Percentiles rank a stretch among this genome's conserved stretches.
Conservation (phyloP, 2,329 filamentous ascomycete genomes). For the Colletotrichum gigasporum region DNA sequence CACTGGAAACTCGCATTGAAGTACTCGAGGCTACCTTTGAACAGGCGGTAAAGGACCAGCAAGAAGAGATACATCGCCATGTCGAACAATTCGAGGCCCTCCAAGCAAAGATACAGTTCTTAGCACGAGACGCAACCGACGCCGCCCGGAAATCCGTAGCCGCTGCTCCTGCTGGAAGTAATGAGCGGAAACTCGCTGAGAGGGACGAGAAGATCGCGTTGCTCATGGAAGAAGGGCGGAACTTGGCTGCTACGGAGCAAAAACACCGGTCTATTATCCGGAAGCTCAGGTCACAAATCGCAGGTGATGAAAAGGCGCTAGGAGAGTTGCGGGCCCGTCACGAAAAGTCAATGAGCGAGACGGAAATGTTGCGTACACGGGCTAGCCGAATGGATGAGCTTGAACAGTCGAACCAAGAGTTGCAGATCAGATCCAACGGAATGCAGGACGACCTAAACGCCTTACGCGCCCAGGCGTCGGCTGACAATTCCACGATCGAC, state of each 20-base stretch:
- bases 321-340: conserved; percentile 66
- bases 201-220: conserved; percentile 91
- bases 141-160: conserved; percentile 75
- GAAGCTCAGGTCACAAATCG: conserved; percentile 74
- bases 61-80: conserved; percentile 85
- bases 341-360: conserved; percentile 66
- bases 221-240: conserved; percentile 92
- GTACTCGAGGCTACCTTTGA: conserved; percentile 6
- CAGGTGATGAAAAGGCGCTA: conserved; percentile 72
- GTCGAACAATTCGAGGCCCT: conserved; percentile 92
- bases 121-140: conserved; percentile 82
- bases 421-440: conserved; percentile 38
- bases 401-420: conserved; percentile 58
- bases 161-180: conserved; percentile 69
- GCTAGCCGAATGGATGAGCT: conserved; percentile 60
- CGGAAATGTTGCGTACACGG: conserved; percentile 56
- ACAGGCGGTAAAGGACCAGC: conserved; percentile 13
- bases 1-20: conserved; percentile 1
- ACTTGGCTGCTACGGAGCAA: conserved; percentile 85
- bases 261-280: conserved; percentile 86
- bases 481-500: conserved; percentile 71
- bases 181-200: conserved; percentile 83
- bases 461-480: conserved; percentile 70
- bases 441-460: conserved; percentile 57
- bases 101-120: conserved; percentile 88